These are phyloP conservation scores for Pichia nakasei DNA, from an alignment of 805 yeast species.

Conservation along the genomic window DNA sequence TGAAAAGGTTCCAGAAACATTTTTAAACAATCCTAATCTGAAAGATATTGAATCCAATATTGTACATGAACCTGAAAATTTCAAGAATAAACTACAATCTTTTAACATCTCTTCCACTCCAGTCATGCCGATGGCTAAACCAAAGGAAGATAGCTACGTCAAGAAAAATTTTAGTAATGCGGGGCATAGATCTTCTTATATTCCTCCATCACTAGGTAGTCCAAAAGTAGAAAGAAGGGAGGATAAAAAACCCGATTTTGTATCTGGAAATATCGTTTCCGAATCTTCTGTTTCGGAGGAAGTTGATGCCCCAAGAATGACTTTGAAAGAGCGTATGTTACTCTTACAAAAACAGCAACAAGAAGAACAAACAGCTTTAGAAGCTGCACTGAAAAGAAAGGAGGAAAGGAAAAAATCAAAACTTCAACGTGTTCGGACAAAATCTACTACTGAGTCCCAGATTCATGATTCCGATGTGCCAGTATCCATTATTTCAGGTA, in stretches of 20 bases:
- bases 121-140: slow-evolving; percentile 24
- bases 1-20: background rate
- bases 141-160: slow-evolving; percentile 33
- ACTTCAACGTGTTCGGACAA: background rate
- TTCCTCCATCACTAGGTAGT: slow-evolving; percentile 32
- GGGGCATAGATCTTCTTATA: slow-evolving; percentile 50
- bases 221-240: slow-evolving; percentile 7
- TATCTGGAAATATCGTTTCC: slow-evolving; percentile 17
- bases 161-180: slow-evolving; percentile 49
- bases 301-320: slow-evolving; percentile 62
- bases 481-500: background rate
- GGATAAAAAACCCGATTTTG: slow-evolving; percentile 14
- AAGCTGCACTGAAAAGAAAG: slow-evolving; percentile 47
- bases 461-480: background rate
- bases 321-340: slow-evolving; percentile 81
- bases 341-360: slow-evolving; percentile 72
- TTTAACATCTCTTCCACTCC: slow-evolving; percentile 40
- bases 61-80: slow-evolving; percentile 17
- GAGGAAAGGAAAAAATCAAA: slow-evolving; percentile 33
- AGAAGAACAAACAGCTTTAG: slow-evolving; percentile 64
- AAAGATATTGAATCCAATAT: slow-evolving; percentile 4
- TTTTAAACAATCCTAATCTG: background rate
- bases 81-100: slow-evolving; percentile 41
- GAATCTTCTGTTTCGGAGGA: slow-evolving; percentile 27
- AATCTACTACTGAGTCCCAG: background rate